phyloP scores from a whole-genome alignment of 345 rosid species.

The Citropsis articulata region DNA sequence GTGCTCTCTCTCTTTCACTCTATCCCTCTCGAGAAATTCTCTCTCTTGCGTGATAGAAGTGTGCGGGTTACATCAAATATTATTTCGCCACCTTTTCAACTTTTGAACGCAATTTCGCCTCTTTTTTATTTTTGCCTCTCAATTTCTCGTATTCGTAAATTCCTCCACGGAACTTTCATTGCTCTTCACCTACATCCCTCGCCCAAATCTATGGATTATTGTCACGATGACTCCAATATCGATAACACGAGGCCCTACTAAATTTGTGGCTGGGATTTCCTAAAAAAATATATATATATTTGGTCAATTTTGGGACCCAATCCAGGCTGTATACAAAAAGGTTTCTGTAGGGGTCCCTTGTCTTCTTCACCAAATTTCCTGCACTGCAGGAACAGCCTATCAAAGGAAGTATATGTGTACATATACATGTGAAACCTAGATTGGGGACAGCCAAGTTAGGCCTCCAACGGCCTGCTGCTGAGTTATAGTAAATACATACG shows the following conservation, averaged over 20 bases:
- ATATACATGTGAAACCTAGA: constrained; percentile 24
- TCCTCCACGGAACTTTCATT: not conserved
- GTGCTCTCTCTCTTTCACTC: not conserved
- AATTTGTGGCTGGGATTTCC: constrained; percentile 24
- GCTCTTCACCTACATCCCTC: not conserved
- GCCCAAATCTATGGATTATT: not conserved
- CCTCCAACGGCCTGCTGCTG: constrained; percentile 8
- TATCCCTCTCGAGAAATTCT: no score
- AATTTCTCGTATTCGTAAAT: not conserved
- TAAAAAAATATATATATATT: no score
- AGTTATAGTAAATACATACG: not conserved
- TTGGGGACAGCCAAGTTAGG: not conserved
- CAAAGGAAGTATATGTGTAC: not conserved
- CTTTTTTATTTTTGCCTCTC: not conserved
- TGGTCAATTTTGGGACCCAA: constrained; percentile 31
- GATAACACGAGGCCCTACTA: constrained; percentile 2
- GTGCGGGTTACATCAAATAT: not conserved
- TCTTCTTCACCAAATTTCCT: constrained; percentile 31
- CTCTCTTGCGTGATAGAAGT: not conserved
- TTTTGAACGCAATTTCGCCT: not conserved
- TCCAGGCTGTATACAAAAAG: constrained; percentile 44
- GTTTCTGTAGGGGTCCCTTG: not conserved
- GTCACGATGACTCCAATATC: not conserved
- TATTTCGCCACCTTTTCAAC: not conserved
- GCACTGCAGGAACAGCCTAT: constrained; percentile 27